These are phyloP conservation scores for Gaeumannomyces tritici DNA, from an alignment of 2,329 filamentous ascomycete species.

Conservation along the genomic window DNA sequence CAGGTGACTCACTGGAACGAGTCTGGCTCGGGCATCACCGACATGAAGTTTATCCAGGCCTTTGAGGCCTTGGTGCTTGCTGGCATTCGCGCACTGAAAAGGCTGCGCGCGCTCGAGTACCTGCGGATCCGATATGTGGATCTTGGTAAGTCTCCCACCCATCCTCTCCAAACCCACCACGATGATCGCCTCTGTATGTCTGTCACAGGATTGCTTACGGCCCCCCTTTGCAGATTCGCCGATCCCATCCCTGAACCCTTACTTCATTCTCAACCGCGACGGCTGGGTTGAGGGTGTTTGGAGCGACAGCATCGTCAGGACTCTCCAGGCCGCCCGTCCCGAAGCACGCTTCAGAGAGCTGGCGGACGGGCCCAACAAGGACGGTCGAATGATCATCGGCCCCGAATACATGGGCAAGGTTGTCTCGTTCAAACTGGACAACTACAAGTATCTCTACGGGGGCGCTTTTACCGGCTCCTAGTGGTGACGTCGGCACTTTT, in stretches of 20 bases:
- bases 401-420: constrained; percentile 45
- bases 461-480: constrained; percentile 1
- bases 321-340: constrained; percentile 50
- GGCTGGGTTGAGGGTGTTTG: constrained; percentile 59
- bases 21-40: constrained; percentile 59
- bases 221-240: constrained; percentile 45
- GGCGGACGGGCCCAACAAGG: constrained; percentile 55
- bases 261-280: constrained; percentile 50
- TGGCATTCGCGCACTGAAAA: constrained; percentile 50
- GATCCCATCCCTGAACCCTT: constrained; percentile 61
- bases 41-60: constrained; percentile 60
- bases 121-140: constrained; percentile 68
- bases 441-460: constrained; percentile 41
- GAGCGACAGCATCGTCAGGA: constrained; percentile 57
- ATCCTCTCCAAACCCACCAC: background rate
- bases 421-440: constrained; percentile 45
- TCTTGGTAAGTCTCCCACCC: constrained; percentile 39
- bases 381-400: constrained; percentile 46
- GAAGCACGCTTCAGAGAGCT: constrained; percentile 50
- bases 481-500: constrained; percentile 4
- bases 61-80: constrained; percentile 61
- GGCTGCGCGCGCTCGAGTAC: constrained; percentile 49
- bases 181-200: too few relatives aligned
- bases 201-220: background rate
- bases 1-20: constrained; percentile 46